These are phyloP conservation scores for Oxalis stricta DNA, from an alignment of 441 rosid species.

Conservation along the genomic window DNA sequence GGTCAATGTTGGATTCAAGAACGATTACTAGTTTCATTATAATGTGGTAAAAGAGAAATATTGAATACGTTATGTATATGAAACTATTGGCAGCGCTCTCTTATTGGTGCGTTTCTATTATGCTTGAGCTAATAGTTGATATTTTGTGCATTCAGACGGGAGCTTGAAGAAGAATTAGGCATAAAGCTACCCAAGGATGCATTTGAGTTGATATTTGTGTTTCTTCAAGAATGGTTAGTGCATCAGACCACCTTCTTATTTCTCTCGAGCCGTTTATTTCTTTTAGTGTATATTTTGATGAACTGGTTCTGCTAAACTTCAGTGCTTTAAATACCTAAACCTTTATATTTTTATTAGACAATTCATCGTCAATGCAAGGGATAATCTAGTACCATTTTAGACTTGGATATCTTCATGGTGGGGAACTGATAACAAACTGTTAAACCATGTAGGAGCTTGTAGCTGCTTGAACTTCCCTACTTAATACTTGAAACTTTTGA, in stretches of 20 bases:
- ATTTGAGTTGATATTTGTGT: conserved; percentile 61
- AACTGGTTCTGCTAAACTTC: not conserved
- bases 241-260: not conserved
- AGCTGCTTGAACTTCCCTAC: too few species aligned
- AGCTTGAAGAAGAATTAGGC: conserved; percentile 88
- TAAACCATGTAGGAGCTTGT: too few species aligned
- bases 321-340: not conserved
- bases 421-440: too few species aligned
- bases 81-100: too few species aligned
- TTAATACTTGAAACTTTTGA: too few species aligned
- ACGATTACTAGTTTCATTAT: too few species aligned
- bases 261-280: conserved; percentile 1
- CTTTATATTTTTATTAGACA: too few species aligned
- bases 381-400: too few species aligned
- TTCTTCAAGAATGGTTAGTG: conserved; percentile 74
- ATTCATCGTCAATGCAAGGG: too few species aligned
- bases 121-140: not conserved
- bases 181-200: conserved; percentile 75
- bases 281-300: not conserved
- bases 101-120: not conserved
- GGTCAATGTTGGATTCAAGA: too few species aligned
- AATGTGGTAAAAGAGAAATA: too few species aligned
- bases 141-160: conserved; percentile 40
- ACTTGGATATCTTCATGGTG: conserved; percentile 75
- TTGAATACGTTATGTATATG: too few species aligned